phyloP scores from a whole-genome alignment of 805 yeast species.

The Wickerhamiella australiensis region DNA sequence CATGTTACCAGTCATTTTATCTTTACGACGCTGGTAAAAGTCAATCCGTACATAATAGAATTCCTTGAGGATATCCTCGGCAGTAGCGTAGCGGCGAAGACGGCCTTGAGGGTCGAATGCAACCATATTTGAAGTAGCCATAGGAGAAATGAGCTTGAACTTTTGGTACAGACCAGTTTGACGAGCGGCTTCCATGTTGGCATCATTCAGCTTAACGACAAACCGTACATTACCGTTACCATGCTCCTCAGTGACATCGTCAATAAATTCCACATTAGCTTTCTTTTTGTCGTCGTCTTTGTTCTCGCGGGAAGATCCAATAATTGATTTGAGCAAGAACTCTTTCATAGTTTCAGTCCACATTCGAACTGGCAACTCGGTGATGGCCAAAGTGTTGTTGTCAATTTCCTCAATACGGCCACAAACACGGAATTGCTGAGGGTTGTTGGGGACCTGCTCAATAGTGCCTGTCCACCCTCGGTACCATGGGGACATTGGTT shows the following conservation, averaged over 20 bases:
- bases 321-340: slow-evolving; percentile 55
- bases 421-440: slow-evolving; percentile 57
- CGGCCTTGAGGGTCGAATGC: slow-evolving; percentile 86
- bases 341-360: slow-evolving; percentile 93
- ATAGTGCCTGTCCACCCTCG: slow-evolving; percentile 88
- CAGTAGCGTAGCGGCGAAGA: slow-evolving; percentile 66
- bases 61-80: slow-evolving; percentile 68
- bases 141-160: slow-evolving; percentile 60
- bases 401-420: slow-evolving; percentile 78
- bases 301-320: slow-evolving; percentile 35
- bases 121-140: slow-evolving; percentile 79
- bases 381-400: slow-evolving; percentile 68
- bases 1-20: slow-evolving; percentile 52
- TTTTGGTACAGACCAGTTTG: slow-evolving; percentile 70
- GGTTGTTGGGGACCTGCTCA: slow-evolving; percentile 39
- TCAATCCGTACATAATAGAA: slow-evolving; percentile 80
- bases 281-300: slow-evolving; percentile 32
- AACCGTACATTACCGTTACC: slow-evolving; percentile 60
- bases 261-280: slow-evolving; percentile 59
- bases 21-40: slow-evolving; percentile 83
- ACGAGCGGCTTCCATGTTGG: slow-evolving; percentile 72
- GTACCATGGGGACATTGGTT: slow-evolving; percentile 82
- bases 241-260: slow-evolving; percentile 91
- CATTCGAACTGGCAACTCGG: slow-evolving; percentile 81
- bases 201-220: slow-evolving; percentile 57